Conservation (phyloP, 495 filamentous ascomycete species). For the Aspergillus sparsus region DNA sequence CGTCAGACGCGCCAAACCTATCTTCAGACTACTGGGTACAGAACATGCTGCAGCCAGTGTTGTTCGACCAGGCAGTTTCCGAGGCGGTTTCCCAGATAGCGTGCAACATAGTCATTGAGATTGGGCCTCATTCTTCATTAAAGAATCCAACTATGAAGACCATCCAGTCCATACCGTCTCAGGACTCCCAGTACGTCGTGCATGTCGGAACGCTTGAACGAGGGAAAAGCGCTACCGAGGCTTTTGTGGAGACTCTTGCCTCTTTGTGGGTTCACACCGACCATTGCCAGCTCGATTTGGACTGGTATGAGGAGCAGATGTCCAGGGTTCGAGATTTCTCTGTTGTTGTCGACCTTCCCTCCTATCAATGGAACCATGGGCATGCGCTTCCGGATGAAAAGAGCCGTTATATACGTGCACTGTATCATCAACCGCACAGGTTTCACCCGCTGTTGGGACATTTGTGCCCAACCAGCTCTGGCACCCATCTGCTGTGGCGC, state of each 20-base stretch:
- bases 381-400: constrained; percentile 50
- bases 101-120: constrained; percentile 41
- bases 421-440: background rate
- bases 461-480: background rate
- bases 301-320: no score
- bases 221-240: constrained; percentile 33
- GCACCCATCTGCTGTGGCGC: constrained; percentile 29
- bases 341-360: constrained; percentile 33
- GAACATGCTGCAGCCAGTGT: constrained; percentile 29
- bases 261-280: constrained; percentile 43
- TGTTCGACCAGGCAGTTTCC: constrained; percentile 21
- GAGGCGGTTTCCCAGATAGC: background rate
- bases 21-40: constrained; percentile 27
- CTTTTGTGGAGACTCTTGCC: constrained; percentile 47
- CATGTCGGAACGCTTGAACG: constrained; percentile 37
- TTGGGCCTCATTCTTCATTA: constrained; percentile 57
- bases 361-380: constrained; percentile 48
- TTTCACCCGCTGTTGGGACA: constrained; percentile 29
- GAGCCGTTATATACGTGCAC: constrained; percentile 33
- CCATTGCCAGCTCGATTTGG: background rate
- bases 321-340: constrained; percentile 6
- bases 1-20: background rate
- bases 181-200: constrained; percentile 42
- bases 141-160: constrained; percentile 40
- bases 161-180: constrained; percentile 27